A percentile compares a stretch with the other conserved stretches of the same genome.
Conservation (phyloP, 495 filamentous ascomycete genomes). For the Penicillium nucicola region DNA sequence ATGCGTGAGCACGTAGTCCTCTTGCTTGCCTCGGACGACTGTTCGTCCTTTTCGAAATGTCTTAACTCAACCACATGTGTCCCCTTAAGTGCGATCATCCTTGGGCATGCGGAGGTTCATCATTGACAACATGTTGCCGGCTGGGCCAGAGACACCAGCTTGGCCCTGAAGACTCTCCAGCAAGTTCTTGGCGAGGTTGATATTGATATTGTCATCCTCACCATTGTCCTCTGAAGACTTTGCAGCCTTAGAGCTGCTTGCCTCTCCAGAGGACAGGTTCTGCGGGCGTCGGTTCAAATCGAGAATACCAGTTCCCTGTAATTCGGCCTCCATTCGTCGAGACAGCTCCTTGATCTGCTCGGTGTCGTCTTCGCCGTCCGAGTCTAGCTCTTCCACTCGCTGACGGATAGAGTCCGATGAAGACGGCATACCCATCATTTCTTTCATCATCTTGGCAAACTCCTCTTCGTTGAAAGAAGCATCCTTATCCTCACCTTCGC, state of each 20-base stretch:
- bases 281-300: constrained; percentile 51
- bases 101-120: constrained; percentile 79
- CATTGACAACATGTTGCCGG: constrained; percentile 78
- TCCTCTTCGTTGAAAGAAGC: constrained; percentile 81
- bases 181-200: constrained; percentile 85
- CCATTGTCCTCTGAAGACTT: constrained; percentile 12
- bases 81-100: constrained; percentile 53
- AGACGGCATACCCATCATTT: constrained; percentile 85
- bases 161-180: constrained; percentile 91
- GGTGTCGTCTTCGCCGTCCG: constrained; percentile 54
- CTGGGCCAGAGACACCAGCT: constrained; percentile 77
- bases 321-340: constrained; percentile 75
- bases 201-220: constrained; percentile 70
- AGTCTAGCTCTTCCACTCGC: constrained; percentile 46
- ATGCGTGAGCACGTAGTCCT: too few species aligned
- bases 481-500: constrained; percentile 68
- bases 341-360: constrained; percentile 71
- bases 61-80: not conserved
- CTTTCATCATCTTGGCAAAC: constrained; percentile 83
- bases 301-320: constrained; percentile 73
- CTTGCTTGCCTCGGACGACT: too few species aligned
- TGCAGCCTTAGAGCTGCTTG: constrained; percentile 15
- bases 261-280: constrained; percentile 11
- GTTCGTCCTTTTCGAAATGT: not conserved
- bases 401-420: constrained; percentile 27